Base-by-base conservation (phyloP, 768 basidiomycete genomes). In the Psilocybe azurescens region DNA sequence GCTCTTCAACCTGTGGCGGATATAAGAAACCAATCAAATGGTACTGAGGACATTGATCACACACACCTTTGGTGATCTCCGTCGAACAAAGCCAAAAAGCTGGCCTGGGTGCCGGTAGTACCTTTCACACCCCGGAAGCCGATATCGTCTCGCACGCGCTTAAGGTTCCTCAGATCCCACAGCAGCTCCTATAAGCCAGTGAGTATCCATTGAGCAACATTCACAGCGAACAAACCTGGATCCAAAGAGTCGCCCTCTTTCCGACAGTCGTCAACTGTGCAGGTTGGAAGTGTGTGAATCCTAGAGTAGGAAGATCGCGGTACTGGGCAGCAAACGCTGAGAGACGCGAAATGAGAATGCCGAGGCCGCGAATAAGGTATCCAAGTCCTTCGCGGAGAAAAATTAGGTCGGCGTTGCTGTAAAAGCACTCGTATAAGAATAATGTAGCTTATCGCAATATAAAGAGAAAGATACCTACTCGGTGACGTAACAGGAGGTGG, bases 81-180 rank as follows among this genome's bases (percentile, higher is more conserved):
- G 62, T 98, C 92, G 70, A 99, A 99, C 33, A 99, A 80, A 0
- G 95, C 81, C 58, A 99, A 80, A 81, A 99, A 99, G 67, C 93
- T 95, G 3, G 94, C 97, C 75, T 99, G 97, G 0, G 97, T 99
- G 8, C 97, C 97, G 0, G 97, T 99, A 0, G 97, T 99, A n/a
- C 97, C 97, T 77, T 99, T 99, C 55, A 97, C 97, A 50, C 97
- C 97, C 58, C 97, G 87, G 82, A 99, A 99, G 3, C 97, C 97
- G 53, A 99, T 76, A 74, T 99, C 97, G 64, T 93, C 89, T 24
- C 94, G 81, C 0, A 93, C 95, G 32, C 97, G 87, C 72, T 89
- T 88, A 71, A 99, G 82, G 74, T 98, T 98, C 18, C 97, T 84
- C 61, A 99, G 80, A 75, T 99, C 97, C 97, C 96, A 98, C 1